Evolutionary conservation across 306 rosid genomes (phyloP).

Genomic region (Trichosanthes truncata): DNA sequence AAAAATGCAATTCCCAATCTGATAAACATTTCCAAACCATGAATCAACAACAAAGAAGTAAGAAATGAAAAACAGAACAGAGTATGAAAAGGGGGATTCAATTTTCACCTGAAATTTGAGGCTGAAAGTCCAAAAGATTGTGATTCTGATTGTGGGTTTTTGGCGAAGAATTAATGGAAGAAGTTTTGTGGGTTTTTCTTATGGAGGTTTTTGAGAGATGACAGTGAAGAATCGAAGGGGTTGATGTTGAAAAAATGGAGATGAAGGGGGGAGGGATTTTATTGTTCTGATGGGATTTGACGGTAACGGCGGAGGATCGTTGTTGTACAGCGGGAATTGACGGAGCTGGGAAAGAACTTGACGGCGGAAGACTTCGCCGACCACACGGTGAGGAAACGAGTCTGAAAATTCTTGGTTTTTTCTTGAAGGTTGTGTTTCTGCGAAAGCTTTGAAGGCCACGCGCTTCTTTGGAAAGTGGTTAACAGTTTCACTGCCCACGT

Average conservation of each 20-base stretch:
- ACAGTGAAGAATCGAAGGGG: neutral
- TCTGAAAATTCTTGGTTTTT: neutral
- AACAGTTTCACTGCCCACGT: neutral
- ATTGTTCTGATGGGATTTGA: neutral
- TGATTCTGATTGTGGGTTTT: neutral
- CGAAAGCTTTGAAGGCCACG: neutral
- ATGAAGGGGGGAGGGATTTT: neutral
- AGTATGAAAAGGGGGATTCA: neutral
- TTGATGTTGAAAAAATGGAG: neutral
- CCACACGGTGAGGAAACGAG: neutral
- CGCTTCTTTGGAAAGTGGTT: neutral
- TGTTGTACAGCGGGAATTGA: neutral
- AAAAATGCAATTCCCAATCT: neutral
- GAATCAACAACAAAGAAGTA: neutral
- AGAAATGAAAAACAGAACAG: neutral
- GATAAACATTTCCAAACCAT: neutral
- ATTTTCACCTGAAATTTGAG: neutral
- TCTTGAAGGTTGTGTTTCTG: neutral
- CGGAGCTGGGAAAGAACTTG: neutral
- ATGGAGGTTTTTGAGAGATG: neutral
- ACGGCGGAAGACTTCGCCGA: conserved; percentile 1
- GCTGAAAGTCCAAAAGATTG: neutral
- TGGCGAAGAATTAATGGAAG: neutral
- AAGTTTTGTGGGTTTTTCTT: neutral
- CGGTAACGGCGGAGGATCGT: conserved; percentile 2